A percentile compares a stretch with the other conserved stretches of the same genome.
These are phyloP conservation scores for Hymenoscyphus scutula DNA, from an alignment of 2,329 filamentous ascomycete genomes.

Conservation along the genomic window DNA sequence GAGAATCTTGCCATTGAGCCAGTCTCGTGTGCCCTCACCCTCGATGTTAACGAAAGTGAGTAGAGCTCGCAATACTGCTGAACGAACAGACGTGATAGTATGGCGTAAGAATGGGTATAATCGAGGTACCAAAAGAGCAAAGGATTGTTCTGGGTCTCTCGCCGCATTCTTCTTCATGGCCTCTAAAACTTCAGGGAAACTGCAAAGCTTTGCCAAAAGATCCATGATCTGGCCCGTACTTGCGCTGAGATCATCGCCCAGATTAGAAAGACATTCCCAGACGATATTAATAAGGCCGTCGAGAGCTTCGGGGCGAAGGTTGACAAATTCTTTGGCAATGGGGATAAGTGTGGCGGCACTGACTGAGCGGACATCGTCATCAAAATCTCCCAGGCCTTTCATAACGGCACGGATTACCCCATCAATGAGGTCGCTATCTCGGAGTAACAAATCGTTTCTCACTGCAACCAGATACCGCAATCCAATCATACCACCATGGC, in stretches of 20 bases:
- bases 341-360: conserved; percentile 97
- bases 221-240: conserved; percentile 99
- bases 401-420: conserved; percentile 90
- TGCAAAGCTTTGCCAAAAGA: conserved; percentile 88
- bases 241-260: conserved; percentile 95
- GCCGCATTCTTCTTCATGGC: conserved; percentile 91
- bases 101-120: conserved; percentile 95
- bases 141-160: conserved; percentile 81
- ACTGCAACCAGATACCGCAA: conserved; percentile 93
- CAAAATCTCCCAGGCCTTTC: conserved; percentile 84
- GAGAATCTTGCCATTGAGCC: conserved; percentile 87
- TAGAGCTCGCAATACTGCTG: conserved; percentile 87
- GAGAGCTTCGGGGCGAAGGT: conserved; percentile 73
- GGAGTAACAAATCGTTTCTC: conserved; percentile 83
- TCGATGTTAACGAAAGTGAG: conserved; percentile 90
- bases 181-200: conserved; percentile 86
- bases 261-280: conserved; percentile 93
- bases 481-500: conserved; percentile 97
- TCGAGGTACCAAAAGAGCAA: conserved; percentile 86
- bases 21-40: conserved; percentile 74
- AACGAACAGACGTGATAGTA: conserved; percentile 92
- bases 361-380: conserved; percentile 95
- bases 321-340: conserved; percentile 92
- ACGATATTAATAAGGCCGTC: conserved; percentile 87
- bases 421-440: conserved; percentile 83